Base-by-base conservation (phyloP, 2,329 filamentous ascomycete genomes). In the Dothidotthia symphoricarpi region DNA sequence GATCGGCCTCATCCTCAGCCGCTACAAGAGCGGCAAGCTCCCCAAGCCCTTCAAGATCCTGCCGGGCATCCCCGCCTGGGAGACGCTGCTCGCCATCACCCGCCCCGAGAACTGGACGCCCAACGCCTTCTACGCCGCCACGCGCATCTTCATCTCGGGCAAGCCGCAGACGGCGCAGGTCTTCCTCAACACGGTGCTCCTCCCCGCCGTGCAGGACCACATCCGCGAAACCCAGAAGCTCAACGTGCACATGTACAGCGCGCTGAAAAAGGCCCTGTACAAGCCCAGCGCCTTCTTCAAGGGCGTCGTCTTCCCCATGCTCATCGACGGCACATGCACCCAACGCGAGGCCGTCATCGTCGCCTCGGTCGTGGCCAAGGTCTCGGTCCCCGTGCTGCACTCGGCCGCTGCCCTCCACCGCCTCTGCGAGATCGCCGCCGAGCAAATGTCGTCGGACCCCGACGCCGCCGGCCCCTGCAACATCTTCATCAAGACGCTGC, bases 41-140 rank as follows among this genome's bases (percentile, higher is more conserved):
- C 93, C 93, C 14, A 98, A 98, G 69, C 91, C 91, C 0, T 95
- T 98, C 77, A 97, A 97, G 70, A 89, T 97, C 49, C 78, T 98
- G 7, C 93, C 93, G 2, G 90, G 89, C 1, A 81, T 97, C 11
- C 89, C 89, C 6, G 82, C 93, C 57, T 97, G 90, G 89, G 87
- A 93, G 62, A 86, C 88, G 14, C 86, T 95, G 25, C 80, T 95
- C 53, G 76, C 83, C 48, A 80, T 95, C 38, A 95, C 89, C n/a
- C 78, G 82, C 19, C 90, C 91, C 4, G 85, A 93, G 44, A 70
- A 70, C 44, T 85, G 82, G 82, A 88, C 88, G 1, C 74, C 88
- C 14, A 89, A 95, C 59, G 84, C 88, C 31, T 81, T 85, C 54
- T 95, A 88, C 66, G 88, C 90, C 58, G 90, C 88, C 15, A 97